phyloP scores from a whole-genome alignment of 1,284 basidiomycete species.

The Irpex rosettiformis region DNA sequence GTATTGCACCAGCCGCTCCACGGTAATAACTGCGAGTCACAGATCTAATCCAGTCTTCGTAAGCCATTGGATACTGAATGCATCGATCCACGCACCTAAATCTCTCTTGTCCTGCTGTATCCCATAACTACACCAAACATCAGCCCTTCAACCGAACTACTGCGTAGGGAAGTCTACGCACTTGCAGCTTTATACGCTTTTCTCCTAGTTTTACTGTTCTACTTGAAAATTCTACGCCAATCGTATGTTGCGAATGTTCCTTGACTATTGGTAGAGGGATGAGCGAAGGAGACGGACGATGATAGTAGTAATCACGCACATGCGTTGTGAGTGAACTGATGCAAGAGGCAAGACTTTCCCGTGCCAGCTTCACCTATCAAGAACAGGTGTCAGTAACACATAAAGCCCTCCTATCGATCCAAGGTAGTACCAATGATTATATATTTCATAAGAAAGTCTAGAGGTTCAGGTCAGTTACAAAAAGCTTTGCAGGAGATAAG shows the following conservation, averaged over 20 bases:
- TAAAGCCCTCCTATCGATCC: not conserved
- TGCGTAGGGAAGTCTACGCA: slow-evolving; percentile 31
- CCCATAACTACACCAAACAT: slow-evolving; percentile 73
- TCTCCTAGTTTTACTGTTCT: slow-evolving; percentile 86
- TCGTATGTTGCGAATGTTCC: slow-evolving; percentile 95
- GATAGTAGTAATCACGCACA: slow-evolving; percentile 53
- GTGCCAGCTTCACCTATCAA: slow-evolving; percentile 87
- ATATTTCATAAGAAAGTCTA: slow-evolving; percentile 97
- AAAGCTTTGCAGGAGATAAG: not conserved
- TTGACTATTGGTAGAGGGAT: slow-evolving; percentile 64
- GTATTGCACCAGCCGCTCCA: slow-evolving; percentile 89
- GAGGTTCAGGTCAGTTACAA: slow-evolving; percentile 5
- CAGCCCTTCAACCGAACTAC: not conserved
- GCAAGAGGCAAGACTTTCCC: slow-evolving; percentile 94
- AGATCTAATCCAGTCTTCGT: slow-evolving; percentile 50
- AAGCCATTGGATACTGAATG: slow-evolving; percentile 9
- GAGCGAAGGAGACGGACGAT: slow-evolving; percentile 4
- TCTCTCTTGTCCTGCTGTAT: slow-evolving; percentile 95
- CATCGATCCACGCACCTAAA: slow-evolving; percentile 59
- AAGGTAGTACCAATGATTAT: slow-evolving; percentile 81
- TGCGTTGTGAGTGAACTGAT: slow-evolving; percentile 93
- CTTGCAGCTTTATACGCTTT: slow-evolving; percentile 93
- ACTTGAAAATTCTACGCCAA: slow-evolving; percentile 94
- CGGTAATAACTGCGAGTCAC: slow-evolving; percentile 97
- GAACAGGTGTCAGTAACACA: not conserved